Evolutionary conservation across 2,329 filamentous ascomycete genomes (phyloP).

Genomic region (Aspergillus sp.): DNA sequence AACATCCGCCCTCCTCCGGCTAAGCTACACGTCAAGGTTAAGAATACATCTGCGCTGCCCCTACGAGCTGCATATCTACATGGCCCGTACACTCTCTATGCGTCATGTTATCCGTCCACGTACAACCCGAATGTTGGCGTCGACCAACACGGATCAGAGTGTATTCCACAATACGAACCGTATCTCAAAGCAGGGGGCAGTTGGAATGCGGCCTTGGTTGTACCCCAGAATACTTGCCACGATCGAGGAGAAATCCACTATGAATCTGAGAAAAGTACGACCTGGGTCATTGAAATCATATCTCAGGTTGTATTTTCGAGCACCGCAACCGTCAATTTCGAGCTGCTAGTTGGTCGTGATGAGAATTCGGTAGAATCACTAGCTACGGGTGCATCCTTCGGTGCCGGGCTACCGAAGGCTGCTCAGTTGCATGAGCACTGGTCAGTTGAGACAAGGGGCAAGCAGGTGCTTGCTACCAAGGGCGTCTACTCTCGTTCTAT

Average conservation of each 20-base stretch:
- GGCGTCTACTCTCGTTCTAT: slow-evolving; percentile 86
- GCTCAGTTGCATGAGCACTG: slow-evolving; percentile 78
- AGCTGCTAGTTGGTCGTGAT: slow-evolving; percentile 82
- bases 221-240: slow-evolving; percentile 76
- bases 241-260: slow-evolving; percentile 40
- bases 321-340: slow-evolving; percentile 83
- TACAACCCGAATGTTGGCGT: slow-evolving; percentile 83
- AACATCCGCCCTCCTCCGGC: slow-evolving; percentile 85
- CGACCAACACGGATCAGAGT: slow-evolving; percentile 67
- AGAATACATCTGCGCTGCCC: slow-evolving; percentile 87
- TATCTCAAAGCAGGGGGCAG: slow-evolving; percentile 91
- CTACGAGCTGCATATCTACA: slow-evolving; percentile 94
- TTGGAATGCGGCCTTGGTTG: slow-evolving; percentile 76
- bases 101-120: slow-evolving; percentile 77
- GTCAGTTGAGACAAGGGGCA: slow-evolving; percentile 56
- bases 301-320: slow-evolving; percentile 94
- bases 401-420: slow-evolving; percentile 54
- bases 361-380: slow-evolving; percentile 75
- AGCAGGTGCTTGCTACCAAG: slow-evolving; percentile 63
- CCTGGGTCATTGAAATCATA: slow-evolving; percentile 87
- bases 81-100: slow-evolving; percentile 88
- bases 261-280: slow-evolving; percentile 58
- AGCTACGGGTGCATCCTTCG: slow-evolving; percentile 57
- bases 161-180: slow-evolving; percentile 88
- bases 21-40: slow-evolving; percentile 80